Base-by-base conservation (phyloP, 805 yeast genomes). In the Hanseniaspora meyeri region DNA sequence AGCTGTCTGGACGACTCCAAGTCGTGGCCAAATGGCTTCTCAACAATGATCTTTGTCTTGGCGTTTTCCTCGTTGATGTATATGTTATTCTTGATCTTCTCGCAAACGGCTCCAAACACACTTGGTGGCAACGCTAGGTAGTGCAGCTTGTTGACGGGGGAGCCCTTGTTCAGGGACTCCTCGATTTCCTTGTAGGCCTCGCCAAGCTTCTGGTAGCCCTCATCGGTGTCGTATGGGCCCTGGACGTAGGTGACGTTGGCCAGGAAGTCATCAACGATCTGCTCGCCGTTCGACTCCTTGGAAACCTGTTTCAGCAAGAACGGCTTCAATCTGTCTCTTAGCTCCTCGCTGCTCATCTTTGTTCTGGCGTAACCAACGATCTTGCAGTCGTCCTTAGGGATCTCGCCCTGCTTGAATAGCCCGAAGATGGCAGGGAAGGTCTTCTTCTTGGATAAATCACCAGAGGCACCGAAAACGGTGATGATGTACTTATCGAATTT, bases 11-110 rank as follows among this genome's bases (percentile, higher is more conserved):
- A 81, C 54, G 88, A 76, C 59, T 77, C 78, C 64, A 93, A 78
- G 69, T 93, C 97, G 69, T 81, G 93, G 60, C 98, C 98, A 67
- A 93, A 93, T 42, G 98, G 98, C 75, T 93, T 93, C 74, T 93
- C 98, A 56, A 93, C 87, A 65, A 93, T 87, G 62, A 93, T 74
- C 69, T 96, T 80, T 39, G 88, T 81, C 55, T 76, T 66, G 54
- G 95, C 96, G 54, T 78, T 73, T 40, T 74, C 75, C 9, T 84
- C 81, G 9, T 45, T 49, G 19, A 36, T 19, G 69, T 89, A 86
- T 61, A 80, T 79, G 65, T 78, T 70, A 62, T 79, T 72, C 72
- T 85, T 88, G 66, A 93, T 73, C 60, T 85, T 80, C 49, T 74
- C 70, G 51, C 93, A 87, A 48, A 91, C 97, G 38, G 75, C 70